Base-by-base conservation (phyloP, 345 rosid genomes). In the Hibiscus syriacus region DNA sequence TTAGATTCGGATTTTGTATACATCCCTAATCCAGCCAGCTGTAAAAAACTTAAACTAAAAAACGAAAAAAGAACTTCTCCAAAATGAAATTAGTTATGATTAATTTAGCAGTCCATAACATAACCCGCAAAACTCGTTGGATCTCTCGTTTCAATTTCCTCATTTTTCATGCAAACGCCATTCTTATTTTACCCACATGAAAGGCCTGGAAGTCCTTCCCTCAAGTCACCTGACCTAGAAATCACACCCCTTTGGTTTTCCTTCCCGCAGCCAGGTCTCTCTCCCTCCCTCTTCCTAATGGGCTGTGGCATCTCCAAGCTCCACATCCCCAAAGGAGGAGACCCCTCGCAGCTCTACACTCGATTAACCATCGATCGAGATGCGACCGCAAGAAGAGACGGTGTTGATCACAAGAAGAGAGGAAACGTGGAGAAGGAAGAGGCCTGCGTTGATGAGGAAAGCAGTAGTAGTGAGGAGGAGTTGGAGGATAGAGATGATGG, bases 251-350 rank as follows among this genome's bases (percentile, higher is more conserved):
- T 45, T 52, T 53, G n/a, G 38, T 16, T 11, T 43, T n/a, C 57
- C 14, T 43, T 59, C 49, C n/a, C 67, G 54, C n/a, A n/a, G n/a
- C n/a, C 68, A 57, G 16, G 72, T 55, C 60, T 53, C 58, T 65
- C n/a, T n/a, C n/a, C n/a, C 54, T 27, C 38, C 53, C 39, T 45
- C 39, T 63, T 36, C 39, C 39, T 39, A 12, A 81, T 83, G 86
- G 87, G 86, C 73, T 80, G 88, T 68, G 85, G 87, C 25, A 67
- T 68, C 46, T 86, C 90, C 14, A 84, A 57, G 72, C 57, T 80
- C 54, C 72, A 77, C 59, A 73, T 62, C 30, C 74, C 74, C 8
- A 82, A 81, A 19, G 46, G 5, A 2, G 65, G 59, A 39, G n/a
- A 67, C 29, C n/a, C 29, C 50, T 22, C 50, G 6, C 19, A 29